Percentiles rank a stretch among this genome's conserved stretches.
Conservation (phyloP, 352 stramenopile species). For the Globisporangium canariense region DNA sequence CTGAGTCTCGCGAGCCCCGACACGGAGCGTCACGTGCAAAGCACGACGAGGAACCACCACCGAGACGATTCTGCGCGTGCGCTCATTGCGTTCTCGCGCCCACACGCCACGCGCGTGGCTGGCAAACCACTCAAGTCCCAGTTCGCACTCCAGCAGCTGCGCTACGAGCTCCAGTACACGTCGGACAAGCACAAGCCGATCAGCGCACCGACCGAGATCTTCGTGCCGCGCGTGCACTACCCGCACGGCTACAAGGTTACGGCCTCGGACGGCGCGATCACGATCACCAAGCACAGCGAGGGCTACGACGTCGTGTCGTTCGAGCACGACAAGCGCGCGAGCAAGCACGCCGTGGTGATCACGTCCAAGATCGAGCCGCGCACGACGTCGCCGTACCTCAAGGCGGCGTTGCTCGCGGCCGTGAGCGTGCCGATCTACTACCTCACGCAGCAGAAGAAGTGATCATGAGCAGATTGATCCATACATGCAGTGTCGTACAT, state of each 20-base stretch:
- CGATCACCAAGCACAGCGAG: constrained; percentile 34
- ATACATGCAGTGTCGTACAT: constrained; percentile 2
- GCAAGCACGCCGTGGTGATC: constrained; percentile 37
- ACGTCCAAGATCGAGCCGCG: constrained; percentile 27
- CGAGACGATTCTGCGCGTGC: constrained; percentile 40
- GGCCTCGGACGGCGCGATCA: constrained; percentile 57
- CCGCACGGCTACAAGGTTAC: constrained; percentile 51
- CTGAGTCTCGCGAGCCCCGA: constrained; percentile 72
- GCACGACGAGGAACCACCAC: constrained; percentile 15
- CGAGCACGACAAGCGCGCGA: constrained; percentile 29
- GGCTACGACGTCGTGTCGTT: constrained; percentile 58
- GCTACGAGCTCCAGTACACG: constrained; percentile 60
- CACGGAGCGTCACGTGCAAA: constrained; percentile 2
- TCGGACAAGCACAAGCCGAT: constrained; percentile 25
- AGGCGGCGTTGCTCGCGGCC: constrained; percentile 12
- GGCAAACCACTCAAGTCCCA: constrained; percentile 54
- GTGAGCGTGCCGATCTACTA: constrained; percentile 13
- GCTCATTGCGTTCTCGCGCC: constrained; percentile 60
- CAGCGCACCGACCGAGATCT: constrained; percentile 44
- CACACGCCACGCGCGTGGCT: constrained; percentile 60
- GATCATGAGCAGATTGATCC: background rate
- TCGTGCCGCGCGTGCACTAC: constrained; percentile 77
- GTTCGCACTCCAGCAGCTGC: constrained; percentile 41
- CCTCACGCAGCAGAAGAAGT: constrained; percentile 5
- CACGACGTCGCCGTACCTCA: constrained; percentile 16